Conservation (phyloP, 352 stramenopile species). For the Globisporangium orthogonon region DNA sequence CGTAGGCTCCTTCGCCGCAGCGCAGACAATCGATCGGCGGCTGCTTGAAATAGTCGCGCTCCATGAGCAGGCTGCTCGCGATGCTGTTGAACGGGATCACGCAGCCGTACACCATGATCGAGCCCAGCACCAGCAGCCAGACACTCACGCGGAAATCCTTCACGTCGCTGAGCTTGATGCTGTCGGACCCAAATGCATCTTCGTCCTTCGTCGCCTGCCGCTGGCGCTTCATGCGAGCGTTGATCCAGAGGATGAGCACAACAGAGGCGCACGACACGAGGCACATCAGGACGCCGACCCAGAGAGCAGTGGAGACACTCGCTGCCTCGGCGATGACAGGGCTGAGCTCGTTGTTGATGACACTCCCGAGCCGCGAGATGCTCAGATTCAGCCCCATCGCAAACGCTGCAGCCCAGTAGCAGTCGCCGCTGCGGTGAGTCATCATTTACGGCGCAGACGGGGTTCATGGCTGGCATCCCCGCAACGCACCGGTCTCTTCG, state of each 20-base stretch:
- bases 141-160: slow-evolving; percentile 79
- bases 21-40: slow-evolving; percentile 37
- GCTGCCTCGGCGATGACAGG: slow-evolving; percentile 62
- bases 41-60: slow-evolving; percentile 85
- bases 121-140: slow-evolving; percentile 86
- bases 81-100: slow-evolving; percentile 95
- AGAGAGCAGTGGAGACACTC: slow-evolving; percentile 72
- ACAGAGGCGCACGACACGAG: slow-evolving; percentile 59
- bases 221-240: slow-evolving; percentile 45
- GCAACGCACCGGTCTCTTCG: slow-evolving; percentile 63
- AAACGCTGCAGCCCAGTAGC: slow-evolving; percentile 36
- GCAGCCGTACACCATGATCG: slow-evolving; percentile 90
- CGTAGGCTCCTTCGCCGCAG: slow-evolving; percentile 58
- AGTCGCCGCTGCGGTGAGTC: background rate
- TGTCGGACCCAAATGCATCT: slow-evolving; percentile 10
- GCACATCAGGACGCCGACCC: slow-evolving; percentile 84
- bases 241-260: slow-evolving; percentile 75
- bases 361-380: slow-evolving; percentile 83
- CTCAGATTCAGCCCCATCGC: slow-evolving; percentile 91
- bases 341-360: slow-evolving; percentile 91
- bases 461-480: background rate
- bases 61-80: slow-evolving; percentile 87
- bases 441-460: background rate
- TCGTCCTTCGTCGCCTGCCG: slow-evolving; percentile 3
- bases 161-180: slow-evolving; percentile 64